These are phyloP conservation scores for Rhodotorula sp. DNA, from an alignment of 1,284 basidiomycete species.

Conservation along the genomic window DNA sequence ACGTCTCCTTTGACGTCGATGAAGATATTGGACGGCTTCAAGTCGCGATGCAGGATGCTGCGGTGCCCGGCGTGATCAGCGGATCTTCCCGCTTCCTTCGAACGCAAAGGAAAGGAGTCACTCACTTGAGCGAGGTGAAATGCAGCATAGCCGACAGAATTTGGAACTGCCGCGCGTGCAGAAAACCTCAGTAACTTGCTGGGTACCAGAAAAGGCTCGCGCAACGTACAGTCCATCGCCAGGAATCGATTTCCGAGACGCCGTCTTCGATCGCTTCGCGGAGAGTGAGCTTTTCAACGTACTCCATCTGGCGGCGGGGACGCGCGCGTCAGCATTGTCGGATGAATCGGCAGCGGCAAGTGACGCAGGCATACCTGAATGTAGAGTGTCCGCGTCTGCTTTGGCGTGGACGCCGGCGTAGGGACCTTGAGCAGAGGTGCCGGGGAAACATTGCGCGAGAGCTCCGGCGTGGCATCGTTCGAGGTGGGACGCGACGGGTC, in stretches of 20 bases:
- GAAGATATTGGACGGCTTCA: constrained; percentile 46
- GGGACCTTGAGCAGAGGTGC: background rate
- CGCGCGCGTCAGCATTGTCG: background rate
- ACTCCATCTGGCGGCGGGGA: constrained; percentile 35
- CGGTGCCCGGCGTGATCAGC: constrained; percentile 12
- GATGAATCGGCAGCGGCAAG: accelerated
- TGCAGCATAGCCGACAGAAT: constrained; percentile 45
- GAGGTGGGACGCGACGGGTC: constrained; percentile 24
- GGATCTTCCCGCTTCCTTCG: constrained; percentile 24
- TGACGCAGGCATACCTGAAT: constrained; percentile 34
- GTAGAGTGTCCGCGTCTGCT: constrained; percentile 41
- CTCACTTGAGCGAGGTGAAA: constrained; percentile 43
- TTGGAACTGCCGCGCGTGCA: constrained; percentile 26
- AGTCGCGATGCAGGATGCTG: constrained; percentile 46
- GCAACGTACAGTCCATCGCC: constrained; percentile 38
- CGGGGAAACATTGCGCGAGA: constrained; percentile 11
- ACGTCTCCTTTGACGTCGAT: constrained; percentile 44
- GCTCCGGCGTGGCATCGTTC: constrained; percentile 10
- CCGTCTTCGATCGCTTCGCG: constrained; percentile 45
- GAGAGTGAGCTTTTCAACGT: constrained; percentile 42
- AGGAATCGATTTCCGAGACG: constrained; percentile 42
- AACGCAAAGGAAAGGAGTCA: constrained; percentile 13
- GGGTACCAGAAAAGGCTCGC: too few relatives aligned
- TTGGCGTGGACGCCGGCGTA: constrained; percentile 10
- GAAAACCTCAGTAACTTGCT: background rate